A percentile compares a stretch with the other conserved stretches of the same genome.
These are phyloP conservation scores for Elsinoe necatrix DNA, from an alignment of 2,329 filamentous ascomycete species.

Conservation along the genomic window DNA sequence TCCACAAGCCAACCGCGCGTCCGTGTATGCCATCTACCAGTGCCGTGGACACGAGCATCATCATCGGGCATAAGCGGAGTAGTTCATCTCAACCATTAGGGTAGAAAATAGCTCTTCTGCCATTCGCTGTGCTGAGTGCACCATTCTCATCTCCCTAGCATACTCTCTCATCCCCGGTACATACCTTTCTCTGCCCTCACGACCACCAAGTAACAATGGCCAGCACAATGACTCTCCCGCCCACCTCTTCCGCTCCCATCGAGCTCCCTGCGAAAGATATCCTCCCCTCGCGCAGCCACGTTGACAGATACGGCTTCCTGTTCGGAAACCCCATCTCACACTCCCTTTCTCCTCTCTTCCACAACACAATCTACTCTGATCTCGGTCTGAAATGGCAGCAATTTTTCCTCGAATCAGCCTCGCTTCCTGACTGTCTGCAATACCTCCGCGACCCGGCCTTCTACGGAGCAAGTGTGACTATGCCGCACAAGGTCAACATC, in stretches of 20 bases:
- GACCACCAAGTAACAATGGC: constrained; percentile 4
- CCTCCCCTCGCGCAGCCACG: constrained; percentile 22
- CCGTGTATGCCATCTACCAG: neutral
- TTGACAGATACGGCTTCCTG: constrained; percentile 46
- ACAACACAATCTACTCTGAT: constrained; percentile 46
- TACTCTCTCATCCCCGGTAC: neutral
- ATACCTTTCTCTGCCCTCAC: neutral
- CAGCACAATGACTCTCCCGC: constrained; percentile 2
- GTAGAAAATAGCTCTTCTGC: constrained; percentile 1
- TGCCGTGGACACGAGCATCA: neutral
- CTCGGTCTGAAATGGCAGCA: constrained; percentile 46
- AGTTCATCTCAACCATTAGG: neutral
- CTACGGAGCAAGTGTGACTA: constrained; percentile 60
- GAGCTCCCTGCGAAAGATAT: neutral
- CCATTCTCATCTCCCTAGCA: neutral
- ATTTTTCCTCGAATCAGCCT: constrained; percentile 39
- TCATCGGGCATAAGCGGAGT: constrained; percentile 9
- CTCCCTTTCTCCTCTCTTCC: constrained; percentile 48
- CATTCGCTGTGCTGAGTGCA: constrained; percentile 8
- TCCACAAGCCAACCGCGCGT: neutral
- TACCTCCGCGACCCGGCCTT: constrained; percentile 51
- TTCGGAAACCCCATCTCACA: constrained; percentile 51
- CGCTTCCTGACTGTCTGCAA: constrained; percentile 37
- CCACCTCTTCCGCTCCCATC: neutral
- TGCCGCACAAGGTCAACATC: constrained; percentile 76